A percentile compares a stretch with the other conserved stretches of the same genome.
phyloP scores from a whole-genome alignment of 2,329 filamentous ascomycete genomes.

The Ophiostoma sp. region DNA sequence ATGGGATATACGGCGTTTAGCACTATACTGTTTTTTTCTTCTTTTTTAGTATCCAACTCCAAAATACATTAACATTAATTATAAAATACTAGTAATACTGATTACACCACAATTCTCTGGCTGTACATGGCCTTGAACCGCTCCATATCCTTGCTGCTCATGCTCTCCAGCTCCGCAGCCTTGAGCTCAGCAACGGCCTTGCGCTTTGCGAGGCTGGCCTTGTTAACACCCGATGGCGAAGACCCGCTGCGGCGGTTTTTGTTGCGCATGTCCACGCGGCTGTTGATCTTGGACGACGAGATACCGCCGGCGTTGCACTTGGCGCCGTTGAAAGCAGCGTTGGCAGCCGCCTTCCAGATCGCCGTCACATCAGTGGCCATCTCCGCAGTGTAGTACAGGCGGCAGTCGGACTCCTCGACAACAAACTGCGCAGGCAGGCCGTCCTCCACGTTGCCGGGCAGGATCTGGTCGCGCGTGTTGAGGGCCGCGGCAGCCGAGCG shows the following conservation, averaged over 20 bases:
- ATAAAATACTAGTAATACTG: not conserved
- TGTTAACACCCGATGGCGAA: constrained; percentile 12
- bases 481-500: constrained; percentile 28
- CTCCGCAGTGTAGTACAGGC: constrained; percentile 47
- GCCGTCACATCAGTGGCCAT: constrained; percentile 45
- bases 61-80: constrained; percentile 1
- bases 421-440: constrained; percentile 45
- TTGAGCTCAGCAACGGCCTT: constrained; percentile 15
- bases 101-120: constrained; percentile 23
- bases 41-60: not conserved
- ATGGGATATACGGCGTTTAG: not conserved
- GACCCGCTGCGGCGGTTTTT: not conserved
- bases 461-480: constrained; percentile 41
- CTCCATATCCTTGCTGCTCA: not conserved
- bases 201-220: constrained; percentile 16
- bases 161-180: not conserved
- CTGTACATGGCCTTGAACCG: constrained; percentile 21
- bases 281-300: constrained; percentile 13
- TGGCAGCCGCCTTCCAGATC: constrained; percentile 44
- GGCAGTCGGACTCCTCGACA: constrained; percentile 46
- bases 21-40: not conserved
- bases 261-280: constrained; percentile 16
- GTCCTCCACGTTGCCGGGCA: constrained; percentile 35
- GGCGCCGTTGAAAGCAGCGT: constrained; percentile 34
- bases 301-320: constrained; percentile 23